phyloP scores from a whole-genome alignment of 352 stramenopile genomes.

The Globisporangium polare region DNA sequence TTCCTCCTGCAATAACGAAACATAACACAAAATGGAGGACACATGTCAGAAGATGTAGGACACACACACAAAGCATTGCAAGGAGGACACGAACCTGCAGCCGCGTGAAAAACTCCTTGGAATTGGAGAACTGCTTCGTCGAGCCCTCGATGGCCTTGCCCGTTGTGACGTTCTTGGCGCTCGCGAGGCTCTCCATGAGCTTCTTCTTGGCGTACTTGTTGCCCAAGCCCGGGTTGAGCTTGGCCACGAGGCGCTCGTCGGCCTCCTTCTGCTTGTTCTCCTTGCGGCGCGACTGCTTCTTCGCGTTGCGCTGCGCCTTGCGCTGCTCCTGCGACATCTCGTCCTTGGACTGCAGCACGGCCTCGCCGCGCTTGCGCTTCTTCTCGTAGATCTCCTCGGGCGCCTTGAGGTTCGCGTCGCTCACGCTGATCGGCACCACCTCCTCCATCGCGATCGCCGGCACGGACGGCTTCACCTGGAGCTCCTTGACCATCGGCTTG shows the following conservation, averaged over 20 bases:
- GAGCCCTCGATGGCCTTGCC: conserved; percentile 81
- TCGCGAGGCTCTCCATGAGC: conserved; percentile 76
- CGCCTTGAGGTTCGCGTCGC: conserved; percentile 78
- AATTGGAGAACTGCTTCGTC: conserved; percentile 84
- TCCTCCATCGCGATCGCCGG: conserved; percentile 85
- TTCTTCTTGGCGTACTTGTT: conserved; percentile 96
- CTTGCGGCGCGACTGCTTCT: conserved; percentile 91
- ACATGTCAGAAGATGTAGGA: background rate
- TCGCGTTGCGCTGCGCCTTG: conserved; percentile 81
- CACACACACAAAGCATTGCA: background rate
- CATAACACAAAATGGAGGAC: background rate
- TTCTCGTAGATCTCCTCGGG: conserved; percentile 85
- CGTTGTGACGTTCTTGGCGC: conserved; percentile 80
- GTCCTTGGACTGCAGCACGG: conserved; percentile 74
- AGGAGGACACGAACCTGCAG: conserved; percentile 44
- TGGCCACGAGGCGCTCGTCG: conserved; percentile 91
- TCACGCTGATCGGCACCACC: conserved; percentile 79
- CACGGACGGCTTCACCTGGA: conserved; percentile 80
- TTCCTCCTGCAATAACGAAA: background rate
- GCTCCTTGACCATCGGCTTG: conserved; percentile 90
- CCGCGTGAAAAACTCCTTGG: conserved; percentile 83
- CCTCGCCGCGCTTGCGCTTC: conserved; percentile 84
- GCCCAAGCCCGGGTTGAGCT: conserved; percentile 92
- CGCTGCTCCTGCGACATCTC: conserved; percentile 88
- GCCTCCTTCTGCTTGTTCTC: conserved; percentile 85